Evolutionary conservation across 148 eudicot genomes (phyloP), one percentile per base, ranked within the genome.

Genomic region (Mesembryanthemum crystallinum): DNA sequence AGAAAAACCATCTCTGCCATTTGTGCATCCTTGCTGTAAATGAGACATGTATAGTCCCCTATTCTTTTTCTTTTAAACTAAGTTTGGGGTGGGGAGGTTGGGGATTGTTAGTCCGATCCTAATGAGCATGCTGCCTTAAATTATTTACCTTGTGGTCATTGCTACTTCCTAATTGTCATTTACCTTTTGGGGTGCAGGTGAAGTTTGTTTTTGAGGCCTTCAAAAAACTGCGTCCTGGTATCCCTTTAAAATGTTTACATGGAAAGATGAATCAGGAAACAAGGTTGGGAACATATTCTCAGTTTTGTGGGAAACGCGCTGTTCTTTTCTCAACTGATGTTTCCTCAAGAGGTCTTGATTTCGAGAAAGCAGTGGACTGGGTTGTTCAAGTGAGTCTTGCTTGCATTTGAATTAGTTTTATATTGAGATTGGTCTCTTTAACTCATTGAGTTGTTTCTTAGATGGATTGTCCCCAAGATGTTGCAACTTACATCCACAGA

Each of bases 391-490:
- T 94, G 66, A 80, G 76, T 72, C 76, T 58, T 73, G 35, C 15
- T 24, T 72, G 71, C 35, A 23, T 51, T 18, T 9, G 11, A 18
- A 49, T 61, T 12, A 42, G 47, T 73, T 27, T 29, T 29, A 52
- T 63, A 3, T 47, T 70, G 33, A 45, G 60, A 37, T 77, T 23
- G 30, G 47, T 70, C 20, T 28, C 39, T 69, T 72, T n/a, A 61
- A 67, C 71, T 8, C 64, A 43, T 75, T 25, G 45, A 3, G 58
- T 73, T 81, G 20, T 43, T 75, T 24, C 65, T 66, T 57, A 94
- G 98, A 90, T 94, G 85, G 98, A 94, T 85, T 94, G 97, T 82
- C 97, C 98, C 24, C 88, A 89, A 67, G 90, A 92, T 79, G 90
- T 84, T 74, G 92, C 86, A 37, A 79, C 89, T 72, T 94, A 94